Base-by-base conservation (phyloP, 2,329 filamentous ascomycete genomes). In the Apiospora kogelbergensis region DNA sequence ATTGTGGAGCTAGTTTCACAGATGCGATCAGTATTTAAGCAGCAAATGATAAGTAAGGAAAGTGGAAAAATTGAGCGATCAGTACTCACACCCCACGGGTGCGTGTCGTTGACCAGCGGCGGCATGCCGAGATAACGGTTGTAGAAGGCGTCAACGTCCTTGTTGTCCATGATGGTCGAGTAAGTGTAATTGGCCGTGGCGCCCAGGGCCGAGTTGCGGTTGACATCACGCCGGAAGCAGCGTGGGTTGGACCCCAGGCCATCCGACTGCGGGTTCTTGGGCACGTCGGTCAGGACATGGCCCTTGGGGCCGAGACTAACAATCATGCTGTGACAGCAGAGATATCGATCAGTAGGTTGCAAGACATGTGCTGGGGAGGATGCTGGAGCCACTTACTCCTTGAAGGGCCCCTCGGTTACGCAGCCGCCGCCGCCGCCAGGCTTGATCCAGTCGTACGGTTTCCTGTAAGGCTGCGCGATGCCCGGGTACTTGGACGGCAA, bases 341-440 rank as follows among this genome's bases (percentile, higher is more conserved):
- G 40, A n/a, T n/a, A 24, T n/a, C 30, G 22, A 63, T 53, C 46
- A 17, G 46, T 26, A n/a, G 40, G 2, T 10, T 41, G 11, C 40
- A 24, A 24, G 45, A 24, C 13, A 15, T 48, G 42, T 15, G 22
- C 2, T 44, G 37, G 6, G 22, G 20, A 10, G 33, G 3, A 11
- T n/a, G 22, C 40, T 46, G 30, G 46, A 11, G 22, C 4, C 5
- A 76, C 77, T 10, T 70, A 81, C 77, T 82, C 81, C 33, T 76
- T 76, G 26, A 88, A 82, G 0, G 87, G 87, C 0, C 86, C 86
- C 2, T 77, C 77, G 3, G 77, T 80, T 5, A 89, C 80, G 73
- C 87, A 89, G 3, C 87, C 87, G 33, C 88, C 87, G 15, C 87
- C 88, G 3, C 81, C 81, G 13, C 82, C 87, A 0, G 85, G 75